Evolutionary conservation across 768 basidiomycete species (phyloP), one percentile per base, ranked within the genome.

Genomic region (Neoboletus subvelutipes): DNA sequence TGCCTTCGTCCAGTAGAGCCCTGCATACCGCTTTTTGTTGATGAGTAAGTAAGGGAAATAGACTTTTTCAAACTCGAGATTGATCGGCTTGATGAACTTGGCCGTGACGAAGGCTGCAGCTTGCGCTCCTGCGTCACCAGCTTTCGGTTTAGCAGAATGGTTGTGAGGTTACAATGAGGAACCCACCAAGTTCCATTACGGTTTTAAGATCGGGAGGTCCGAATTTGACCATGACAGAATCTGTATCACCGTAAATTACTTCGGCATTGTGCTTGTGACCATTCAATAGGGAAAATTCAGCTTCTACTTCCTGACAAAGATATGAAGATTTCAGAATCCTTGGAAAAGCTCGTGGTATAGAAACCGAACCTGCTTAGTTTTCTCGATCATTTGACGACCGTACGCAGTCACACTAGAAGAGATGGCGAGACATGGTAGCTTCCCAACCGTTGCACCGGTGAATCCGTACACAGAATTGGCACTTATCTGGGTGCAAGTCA

Each of bases 381-480:
- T 87, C 72, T 98, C 96, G 58, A 99, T 98, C 97, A 99, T 99
- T 72, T 97, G 90, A 56, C 97, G 92, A 64, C 97, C 97, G 72
- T 97, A 99, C 0, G 97, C 84, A 1, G 97, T 99, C 41, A 86
- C 84, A 75, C 92, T 94, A 2, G 95, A 98, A 15, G 97, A 98
- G 59, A 99, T 99, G 11, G 93, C 77, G 41, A 98, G 78, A 77
- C 97, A 99, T 5, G 97, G 94, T 17, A 99, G 77, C 73, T 98
- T 98, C 54, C 97, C 97, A 61, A 98, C 82, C 0, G 97, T 98
- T 0, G 97, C 97, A 39, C 97, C 97, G 7, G 97, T 98, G 71
- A 99, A 98, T 28, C 97, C 97, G 64, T 99, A 99, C 28, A 99
- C 96, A 2, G 97, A 99, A 73, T 98, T 99, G 28, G 97, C 97